These are phyloP conservation scores for Neltuma alba DNA, from an alignment of 306 rosid species.

Conservation along the genomic window DNA sequence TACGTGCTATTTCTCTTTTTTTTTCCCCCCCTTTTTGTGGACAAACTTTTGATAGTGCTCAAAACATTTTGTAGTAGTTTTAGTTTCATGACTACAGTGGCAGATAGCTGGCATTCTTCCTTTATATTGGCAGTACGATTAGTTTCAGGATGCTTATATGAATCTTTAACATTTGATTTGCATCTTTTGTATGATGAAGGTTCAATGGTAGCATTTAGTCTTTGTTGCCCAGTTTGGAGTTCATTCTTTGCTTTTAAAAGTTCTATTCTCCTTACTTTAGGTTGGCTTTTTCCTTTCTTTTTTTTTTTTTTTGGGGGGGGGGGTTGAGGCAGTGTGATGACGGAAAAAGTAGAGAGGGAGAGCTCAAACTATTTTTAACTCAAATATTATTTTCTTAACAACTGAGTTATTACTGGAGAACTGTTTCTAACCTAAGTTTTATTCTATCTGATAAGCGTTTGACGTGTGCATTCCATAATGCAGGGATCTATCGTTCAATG, in stretches of 20 bases:
- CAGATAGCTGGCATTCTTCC: background rate
- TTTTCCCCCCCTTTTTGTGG: background rate
- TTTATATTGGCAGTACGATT: background rate
- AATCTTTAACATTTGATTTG: background rate
- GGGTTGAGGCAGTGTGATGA: no score
- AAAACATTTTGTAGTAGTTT: background rate
- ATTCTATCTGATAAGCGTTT: constrained; percentile 30
- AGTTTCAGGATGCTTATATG: background rate
- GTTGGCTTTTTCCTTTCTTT: no score
- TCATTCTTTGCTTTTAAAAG: background rate
- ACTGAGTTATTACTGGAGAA: background rate
- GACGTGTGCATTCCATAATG: constrained; percentile 34
- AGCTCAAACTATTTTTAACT: constrained; percentile 11
- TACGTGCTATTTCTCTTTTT: background rate
- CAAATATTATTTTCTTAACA: background rate
- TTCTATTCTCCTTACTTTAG: background rate
- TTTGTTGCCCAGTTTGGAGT: background rate
- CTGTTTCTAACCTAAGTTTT: constrained; percentile 13
- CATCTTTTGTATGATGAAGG: background rate
- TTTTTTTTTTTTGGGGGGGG: no score
- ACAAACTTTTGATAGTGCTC: no score
- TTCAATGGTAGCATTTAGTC: background rate
- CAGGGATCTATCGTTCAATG: constrained; percentile 90
- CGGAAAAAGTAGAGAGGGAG: background rate
- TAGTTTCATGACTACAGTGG: no score